These are phyloP conservation scores for Tuber microsphaerosporum DNA, from an alignment of 495 filamentous ascomycete genomes.

Conservation along the genomic window DNA sequence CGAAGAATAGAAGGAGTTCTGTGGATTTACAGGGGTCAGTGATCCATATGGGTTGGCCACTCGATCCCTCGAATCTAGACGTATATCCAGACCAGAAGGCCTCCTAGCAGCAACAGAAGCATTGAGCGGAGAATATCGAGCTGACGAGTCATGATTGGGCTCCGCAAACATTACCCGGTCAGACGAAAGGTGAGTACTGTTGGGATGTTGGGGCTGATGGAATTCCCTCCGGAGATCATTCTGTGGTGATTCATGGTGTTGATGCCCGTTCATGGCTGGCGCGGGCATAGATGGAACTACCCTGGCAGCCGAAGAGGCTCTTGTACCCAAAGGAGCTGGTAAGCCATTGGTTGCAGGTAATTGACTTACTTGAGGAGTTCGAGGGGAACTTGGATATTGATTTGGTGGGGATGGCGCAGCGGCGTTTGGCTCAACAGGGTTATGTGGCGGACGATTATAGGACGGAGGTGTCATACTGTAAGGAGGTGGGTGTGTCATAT, in stretches of 20 bases:
- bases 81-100: slow-evolving; percentile 27
- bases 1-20: slow-evolving; percentile 28
- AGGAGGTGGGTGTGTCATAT: slow-evolving; percentile 28
- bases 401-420: slow-evolving; percentile 38
- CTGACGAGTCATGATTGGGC: slow-evolving; percentile 21
- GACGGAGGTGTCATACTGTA: slow-evolving; percentile 29
- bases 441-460: slow-evolving; percentile 37
- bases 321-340: slow-evolving; percentile 9
- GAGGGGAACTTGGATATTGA: slow-evolving; percentile 37
- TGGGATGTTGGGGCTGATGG: slow-evolving; percentile 17
- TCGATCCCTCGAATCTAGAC: slow-evolving; percentile 16
- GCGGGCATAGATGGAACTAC: slow-evolving; percentile 19
- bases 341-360: slow-evolving; percentile 21
- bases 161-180: slow-evolving; percentile 23
- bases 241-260: slow-evolving; percentile 23
- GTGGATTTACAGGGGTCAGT: slow-evolving; percentile 5
- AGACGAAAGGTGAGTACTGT: slow-evolving; percentile 18
- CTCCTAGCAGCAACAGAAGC: slow-evolving; percentile 11
- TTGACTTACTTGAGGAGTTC: slow-evolving; percentile 35
- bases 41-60: slow-evolving; percentile 16
- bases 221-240: slow-evolving; percentile 28
- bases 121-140: slow-evolving; percentile 22
- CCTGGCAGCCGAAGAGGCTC: slow-evolving; percentile 17
- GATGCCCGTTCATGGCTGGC: slow-evolving; percentile 25
- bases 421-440: slow-evolving; percentile 37